Conservation (phyloP, 805 yeast genomes). For the Brettanomyces sp. region DNA sequence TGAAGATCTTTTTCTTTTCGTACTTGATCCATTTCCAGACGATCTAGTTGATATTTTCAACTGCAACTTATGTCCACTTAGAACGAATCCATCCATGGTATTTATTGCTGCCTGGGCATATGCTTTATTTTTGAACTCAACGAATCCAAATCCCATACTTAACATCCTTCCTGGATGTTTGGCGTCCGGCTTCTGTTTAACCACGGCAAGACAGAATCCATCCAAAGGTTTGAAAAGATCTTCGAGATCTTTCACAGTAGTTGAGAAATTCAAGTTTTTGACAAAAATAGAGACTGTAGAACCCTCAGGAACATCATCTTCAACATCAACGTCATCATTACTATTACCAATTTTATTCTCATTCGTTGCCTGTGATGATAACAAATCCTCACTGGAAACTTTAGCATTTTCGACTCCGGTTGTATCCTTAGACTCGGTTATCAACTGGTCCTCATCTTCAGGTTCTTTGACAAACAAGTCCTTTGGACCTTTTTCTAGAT, state of each 20-base stretch:
- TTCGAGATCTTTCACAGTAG: slow-evolving; percentile 49
- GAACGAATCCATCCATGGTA: slow-evolving; percentile 61
- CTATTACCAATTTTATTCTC: slow-evolving; percentile 18
- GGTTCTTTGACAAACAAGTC: slow-evolving; percentile 64
- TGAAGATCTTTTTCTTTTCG: slow-evolving; percentile 19
- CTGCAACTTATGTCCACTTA: slow-evolving; percentile 87
- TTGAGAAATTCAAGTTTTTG: slow-evolving; percentile 83
- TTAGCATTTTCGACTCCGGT: slow-evolving; percentile 34
- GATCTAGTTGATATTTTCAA: slow-evolving; percentile 81
- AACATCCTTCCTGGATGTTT: slow-evolving; percentile 54
- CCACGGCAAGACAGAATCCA: slow-evolving; percentile 76
- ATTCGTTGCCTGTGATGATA: slow-evolving; percentile 20
- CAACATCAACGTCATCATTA: slow-evolving; percentile 11
- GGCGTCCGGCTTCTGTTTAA: slow-evolving; percentile 84
- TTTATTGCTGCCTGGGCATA: slow-evolving; percentile 71
- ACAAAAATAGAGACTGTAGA: slow-evolving; percentile 85
- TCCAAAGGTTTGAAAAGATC: slow-evolving; percentile 57
- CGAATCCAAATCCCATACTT: slow-evolving; percentile 98
- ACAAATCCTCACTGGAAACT: slow-evolving; percentile 33
- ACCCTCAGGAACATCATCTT: slow-evolving; percentile 39
- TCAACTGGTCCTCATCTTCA: slow-evolving; percentile 18
- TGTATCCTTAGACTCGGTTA: slow-evolving; percentile 19
- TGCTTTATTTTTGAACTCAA: slow-evolving; percentile 70
- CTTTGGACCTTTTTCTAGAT: slow-evolving; percentile 90
- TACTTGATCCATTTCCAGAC: slow-evolving; percentile 26